These are phyloP conservation scores for Neurospora sp. DNA, from an alignment of 495 filamentous ascomycete genomes.

Conservation along the genomic window DNA sequence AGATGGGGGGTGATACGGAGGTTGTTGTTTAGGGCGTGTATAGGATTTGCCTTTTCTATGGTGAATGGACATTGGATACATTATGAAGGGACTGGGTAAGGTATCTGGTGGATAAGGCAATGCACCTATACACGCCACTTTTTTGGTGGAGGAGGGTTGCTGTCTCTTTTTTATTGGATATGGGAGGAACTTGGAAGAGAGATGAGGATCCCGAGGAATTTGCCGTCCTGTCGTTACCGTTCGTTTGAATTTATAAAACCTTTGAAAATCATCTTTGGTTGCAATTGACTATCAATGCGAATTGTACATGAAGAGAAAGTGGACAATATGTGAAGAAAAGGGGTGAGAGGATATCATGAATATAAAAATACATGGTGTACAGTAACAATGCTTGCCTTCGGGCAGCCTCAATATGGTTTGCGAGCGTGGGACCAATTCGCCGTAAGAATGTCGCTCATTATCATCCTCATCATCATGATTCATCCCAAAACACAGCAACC, in stretches of 20 bases:
- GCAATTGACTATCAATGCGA: neutral
- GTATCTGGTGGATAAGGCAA: no score
- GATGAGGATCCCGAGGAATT: neutral
- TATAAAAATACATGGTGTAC: neutral
- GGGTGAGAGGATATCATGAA: neutral
- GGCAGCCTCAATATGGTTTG: no score
- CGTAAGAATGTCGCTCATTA: neutral
- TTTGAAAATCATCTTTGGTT: neutral
- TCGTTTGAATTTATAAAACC: neutral
- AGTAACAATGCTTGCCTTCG: neutral
- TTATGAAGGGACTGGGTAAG: no score
- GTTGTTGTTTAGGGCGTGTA: neutral
- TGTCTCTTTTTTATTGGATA: neutral
- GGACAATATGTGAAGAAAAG: neutral
- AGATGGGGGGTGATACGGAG: slow-evolving; percentile 45
- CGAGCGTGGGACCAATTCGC: neutral
- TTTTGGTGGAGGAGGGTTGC: neutral
- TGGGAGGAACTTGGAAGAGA: neutral
- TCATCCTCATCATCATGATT: neutral
- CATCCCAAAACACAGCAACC: no score
- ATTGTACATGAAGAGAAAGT: neutral
- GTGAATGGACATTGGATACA: no score
- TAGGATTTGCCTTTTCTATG: no score
- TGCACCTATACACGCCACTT: no score
- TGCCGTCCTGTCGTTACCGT: neutral